A percentile compares a stretch with the other conserved stretches of the same genome.
Evolutionary conservation across 1,139 yeast genomes (phyloP).

Genomic region (Debaryomyces sp.): DNA sequence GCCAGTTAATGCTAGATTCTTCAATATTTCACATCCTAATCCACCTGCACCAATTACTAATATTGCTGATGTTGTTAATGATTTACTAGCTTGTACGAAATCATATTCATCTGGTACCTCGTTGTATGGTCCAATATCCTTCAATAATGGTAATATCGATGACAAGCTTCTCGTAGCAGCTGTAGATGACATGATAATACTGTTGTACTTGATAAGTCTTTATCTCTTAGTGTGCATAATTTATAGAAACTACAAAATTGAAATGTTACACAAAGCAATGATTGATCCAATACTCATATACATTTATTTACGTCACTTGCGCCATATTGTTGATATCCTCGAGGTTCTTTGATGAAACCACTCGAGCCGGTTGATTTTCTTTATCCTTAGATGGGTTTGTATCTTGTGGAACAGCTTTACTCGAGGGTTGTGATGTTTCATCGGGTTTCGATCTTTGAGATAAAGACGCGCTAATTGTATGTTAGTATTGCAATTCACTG

Average conservation of each 20-base stretch:
- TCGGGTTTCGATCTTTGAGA: slow-evolving; percentile 4
- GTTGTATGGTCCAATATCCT: slow-evolving; percentile 42
- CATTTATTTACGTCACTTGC: slow-evolving; percentile 1
- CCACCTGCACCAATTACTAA: slow-evolving; percentile 93
- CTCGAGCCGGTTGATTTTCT: slow-evolving; percentile 9
- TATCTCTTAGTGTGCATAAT: neutral
- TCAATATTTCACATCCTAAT: slow-evolving; percentile 89
- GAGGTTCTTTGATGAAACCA: neutral
- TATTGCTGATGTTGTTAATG: slow-evolving; percentile 37
- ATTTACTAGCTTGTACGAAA: slow-evolving; percentile 23
- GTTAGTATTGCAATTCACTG: slow-evolving; percentile 4
- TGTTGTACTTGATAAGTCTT: neutral
- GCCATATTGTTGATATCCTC: neutral
- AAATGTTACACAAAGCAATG: slow-evolving; percentile 1
- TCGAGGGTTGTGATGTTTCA: neutral
- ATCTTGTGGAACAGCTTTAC: neutral
- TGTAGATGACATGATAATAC: neutral
- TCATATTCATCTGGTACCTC: slow-evolving; percentile 43
- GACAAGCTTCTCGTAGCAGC: slow-evolving; percentile 11
- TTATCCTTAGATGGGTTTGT: slow-evolving; percentile 9
- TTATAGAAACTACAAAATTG: neutral
- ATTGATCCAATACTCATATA: neutral
- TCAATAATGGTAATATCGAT: slow-evolving; percentile 29
- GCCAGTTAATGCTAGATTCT: slow-evolving; percentile 79
- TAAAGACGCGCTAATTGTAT: slow-evolving; percentile 1